Conservation (phyloP, 164 flowering plant species). For the Liriodendron chinense region DNA sequence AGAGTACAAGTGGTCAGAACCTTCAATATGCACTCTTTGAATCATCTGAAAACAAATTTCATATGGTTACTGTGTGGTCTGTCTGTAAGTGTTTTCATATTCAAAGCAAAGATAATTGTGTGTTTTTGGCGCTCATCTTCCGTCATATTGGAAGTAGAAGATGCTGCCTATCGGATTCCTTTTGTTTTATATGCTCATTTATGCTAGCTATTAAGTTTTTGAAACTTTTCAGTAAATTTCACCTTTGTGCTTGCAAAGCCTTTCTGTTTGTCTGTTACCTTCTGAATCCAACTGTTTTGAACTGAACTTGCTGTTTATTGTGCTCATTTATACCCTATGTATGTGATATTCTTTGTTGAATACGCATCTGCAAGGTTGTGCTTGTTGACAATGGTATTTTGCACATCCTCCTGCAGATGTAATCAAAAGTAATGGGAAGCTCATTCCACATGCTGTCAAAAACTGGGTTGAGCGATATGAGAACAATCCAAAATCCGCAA, state of each 20-base stretch:
- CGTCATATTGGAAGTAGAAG: not conserved
- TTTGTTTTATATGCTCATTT: no score
- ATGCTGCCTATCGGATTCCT: not conserved
- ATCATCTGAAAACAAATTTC: no score
- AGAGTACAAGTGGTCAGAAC: no score
- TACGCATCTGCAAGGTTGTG: no score
- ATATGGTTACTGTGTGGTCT: not conserved
- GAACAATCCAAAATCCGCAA: slow-evolving; percentile 65
- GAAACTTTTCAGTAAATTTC: not conserved
- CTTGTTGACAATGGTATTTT: slow-evolving; percentile 1
- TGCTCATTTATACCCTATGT: not conserved
- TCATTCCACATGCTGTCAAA: slow-evolving; percentile 67
- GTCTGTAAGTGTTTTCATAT: not conserved
- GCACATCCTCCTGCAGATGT: slow-evolving; percentile 46
- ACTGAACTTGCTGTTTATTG: not conserved
- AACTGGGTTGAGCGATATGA: slow-evolving; percentile 86
- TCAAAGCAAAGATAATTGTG: not conserved
- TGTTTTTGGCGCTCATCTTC: not conserved
- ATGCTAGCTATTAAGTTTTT: not conserved
- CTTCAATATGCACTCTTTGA: no score
- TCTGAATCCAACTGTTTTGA: not conserved
- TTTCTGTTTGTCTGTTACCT: not conserved
- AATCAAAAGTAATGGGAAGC: slow-evolving; percentile 69
- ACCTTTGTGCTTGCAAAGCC: not conserved
- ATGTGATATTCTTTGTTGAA: not conserved